Percentiles rank a stretch among this genome's conserved stretches.
Evolutionary conservation across 2,329 filamentous ascomycete species (phyloP).

Genomic region (Colletotrichum sp.): DNA sequence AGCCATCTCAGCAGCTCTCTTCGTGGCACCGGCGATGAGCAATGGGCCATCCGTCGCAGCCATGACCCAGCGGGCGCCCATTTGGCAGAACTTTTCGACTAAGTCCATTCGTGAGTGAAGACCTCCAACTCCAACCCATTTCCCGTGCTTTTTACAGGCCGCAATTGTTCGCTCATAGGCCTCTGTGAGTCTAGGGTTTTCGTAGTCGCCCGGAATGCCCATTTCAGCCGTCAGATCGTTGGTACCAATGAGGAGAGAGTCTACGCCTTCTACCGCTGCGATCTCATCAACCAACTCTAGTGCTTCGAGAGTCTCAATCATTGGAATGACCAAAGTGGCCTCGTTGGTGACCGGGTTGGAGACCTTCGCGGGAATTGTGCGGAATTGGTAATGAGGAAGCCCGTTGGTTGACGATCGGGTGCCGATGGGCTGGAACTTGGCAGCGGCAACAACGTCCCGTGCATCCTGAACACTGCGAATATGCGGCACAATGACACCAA

Average conservation of each 20-base stretch:
- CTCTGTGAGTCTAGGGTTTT: slow-evolving; percentile 30
- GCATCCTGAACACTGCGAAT: slow-evolving; percentile 39
- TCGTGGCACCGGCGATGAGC: slow-evolving; percentile 27
- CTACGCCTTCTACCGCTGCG: slow-evolving; percentile 40
- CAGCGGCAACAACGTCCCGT: slow-evolving; percentile 36
- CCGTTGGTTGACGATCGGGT: slow-evolving; percentile 37
- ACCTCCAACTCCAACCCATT: slow-evolving; percentile 44
- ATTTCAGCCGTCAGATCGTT: slow-evolving; percentile 48
- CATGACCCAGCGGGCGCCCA: slow-evolving; percentile 28
- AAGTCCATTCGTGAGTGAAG: slow-evolving; percentile 43
- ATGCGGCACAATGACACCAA: slow-evolving; percentile 45
- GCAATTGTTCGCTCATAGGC: slow-evolving; percentile 36
- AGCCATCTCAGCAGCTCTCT: slow-evolving; percentile 28
- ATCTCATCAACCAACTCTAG: slow-evolving; percentile 43
- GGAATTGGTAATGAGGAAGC: slow-evolving; percentile 38
- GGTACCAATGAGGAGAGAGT: slow-evolving; percentile 45
- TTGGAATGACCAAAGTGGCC: slow-evolving; percentile 43
- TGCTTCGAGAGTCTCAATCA: slow-evolving; percentile 44
- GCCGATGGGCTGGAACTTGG: slow-evolving; percentile 41
- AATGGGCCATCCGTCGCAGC: slow-evolving; percentile 31
- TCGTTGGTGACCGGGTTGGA: slow-evolving; percentile 37
- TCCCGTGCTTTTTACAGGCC: slow-evolving; percentile 40
- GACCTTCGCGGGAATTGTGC: slow-evolving; percentile 32
- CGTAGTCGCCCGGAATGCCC: slow-evolving; percentile 45
- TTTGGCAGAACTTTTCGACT: slow-evolving; percentile 36